Evolutionary conservation across 2,329 filamentous ascomycete genomes (phyloP).

Genomic region (Balansia obtecta): DNA sequence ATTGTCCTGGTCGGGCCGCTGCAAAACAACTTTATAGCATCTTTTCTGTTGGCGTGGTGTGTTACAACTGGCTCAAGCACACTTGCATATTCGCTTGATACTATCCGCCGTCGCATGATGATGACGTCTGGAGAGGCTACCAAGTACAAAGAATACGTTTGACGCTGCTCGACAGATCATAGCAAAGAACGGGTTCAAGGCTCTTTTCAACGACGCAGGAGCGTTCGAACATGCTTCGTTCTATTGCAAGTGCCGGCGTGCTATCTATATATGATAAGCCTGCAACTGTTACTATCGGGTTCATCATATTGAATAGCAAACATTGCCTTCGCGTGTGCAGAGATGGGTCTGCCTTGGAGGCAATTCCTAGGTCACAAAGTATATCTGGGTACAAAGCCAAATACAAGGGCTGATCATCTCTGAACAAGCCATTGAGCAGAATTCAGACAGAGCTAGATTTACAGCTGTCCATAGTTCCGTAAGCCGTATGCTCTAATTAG

Average conservation of each 20-base stretch:
- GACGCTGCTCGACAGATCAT: conserved; percentile 94
- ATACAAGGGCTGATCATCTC: too few species aligned
- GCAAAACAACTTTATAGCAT: conserved; percentile 97
- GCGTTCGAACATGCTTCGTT: conserved; percentile 99
- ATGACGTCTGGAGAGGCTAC: conserved; percentile 96
- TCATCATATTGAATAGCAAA: too few species aligned
- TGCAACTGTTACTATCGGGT: conserved; percentile 37
- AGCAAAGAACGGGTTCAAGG: conserved; percentile 93
- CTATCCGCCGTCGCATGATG: conserved; percentile 99
- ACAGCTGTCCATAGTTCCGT: too few species aligned
- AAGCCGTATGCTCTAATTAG: too few species aligned
- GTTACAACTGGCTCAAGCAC: conserved; percentile 99
- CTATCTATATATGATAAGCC: conserved; percentile 99
- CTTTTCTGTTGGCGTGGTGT: conserved; percentile 94
- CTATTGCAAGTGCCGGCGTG: conserved; percentile 99
- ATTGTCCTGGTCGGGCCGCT: conserved; percentile 84
- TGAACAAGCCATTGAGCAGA: too few species aligned
- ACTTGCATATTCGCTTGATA: conserved; percentile 99
- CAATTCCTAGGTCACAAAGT: neutral
- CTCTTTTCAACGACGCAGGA: conserved; percentile 99
- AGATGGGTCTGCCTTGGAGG: neutral
- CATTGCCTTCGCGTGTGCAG: neutral
- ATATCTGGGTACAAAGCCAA: too few species aligned
- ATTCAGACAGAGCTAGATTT: too few species aligned
- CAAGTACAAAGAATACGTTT: conserved; percentile 96